These are phyloP conservation scores for Hypoxylon intermedium DNA, from an alignment of 495 filamentous ascomycete species.

Conservation along the genomic window DNA sequence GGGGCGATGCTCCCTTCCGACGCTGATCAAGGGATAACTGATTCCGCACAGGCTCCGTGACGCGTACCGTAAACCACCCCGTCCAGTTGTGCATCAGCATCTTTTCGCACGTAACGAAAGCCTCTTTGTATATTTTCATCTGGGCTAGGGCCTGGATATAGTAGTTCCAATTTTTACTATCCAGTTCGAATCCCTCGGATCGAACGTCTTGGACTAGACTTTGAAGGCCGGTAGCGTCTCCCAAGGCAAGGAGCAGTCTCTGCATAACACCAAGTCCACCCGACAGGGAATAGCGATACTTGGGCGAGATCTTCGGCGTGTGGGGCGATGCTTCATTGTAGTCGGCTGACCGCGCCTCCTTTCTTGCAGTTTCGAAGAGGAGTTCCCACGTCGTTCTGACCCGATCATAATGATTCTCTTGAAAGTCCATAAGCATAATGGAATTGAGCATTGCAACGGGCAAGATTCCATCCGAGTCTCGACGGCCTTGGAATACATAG, in stretches of 20 bases:
- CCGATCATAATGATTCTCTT: conserved; percentile 61
- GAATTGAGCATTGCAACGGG: conserved; percentile 68
- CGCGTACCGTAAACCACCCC: conserved; percentile 63
- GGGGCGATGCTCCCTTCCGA: conserved; percentile 40
- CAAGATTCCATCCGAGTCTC: conserved; percentile 37
- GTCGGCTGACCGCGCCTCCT: conserved; percentile 48
- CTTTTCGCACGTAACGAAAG: conserved; percentile 73
- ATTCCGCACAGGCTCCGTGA: conserved; percentile 19
- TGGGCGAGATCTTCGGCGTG: conserved; percentile 53
- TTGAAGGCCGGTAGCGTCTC: conserved; percentile 56
- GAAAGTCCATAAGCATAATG: conserved; percentile 68
- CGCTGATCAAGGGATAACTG: conserved; percentile 47
- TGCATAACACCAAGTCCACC: conserved; percentile 67
- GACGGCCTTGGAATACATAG: conserved; percentile 41
- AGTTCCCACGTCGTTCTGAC: conserved; percentile 72
- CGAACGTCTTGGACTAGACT: conserved; percentile 59
- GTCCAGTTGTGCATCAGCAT: conserved; percentile 77
- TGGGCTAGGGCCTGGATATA: conserved; percentile 61
- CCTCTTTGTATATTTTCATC: conserved; percentile 50
- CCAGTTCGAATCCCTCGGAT: conserved; percentile 69
- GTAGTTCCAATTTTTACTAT: conserved; percentile 67
- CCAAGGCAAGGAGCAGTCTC: conserved; percentile 56
- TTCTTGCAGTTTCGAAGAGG: conserved; percentile 59
- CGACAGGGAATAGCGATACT: conserved; percentile 65
- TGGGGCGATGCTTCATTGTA: conserved; percentile 17